These are phyloP conservation scores for Colletotrichum sansevieriae DNA, from an alignment of 2,329 filamentous ascomycete species.

Conservation along the genomic window DNA sequence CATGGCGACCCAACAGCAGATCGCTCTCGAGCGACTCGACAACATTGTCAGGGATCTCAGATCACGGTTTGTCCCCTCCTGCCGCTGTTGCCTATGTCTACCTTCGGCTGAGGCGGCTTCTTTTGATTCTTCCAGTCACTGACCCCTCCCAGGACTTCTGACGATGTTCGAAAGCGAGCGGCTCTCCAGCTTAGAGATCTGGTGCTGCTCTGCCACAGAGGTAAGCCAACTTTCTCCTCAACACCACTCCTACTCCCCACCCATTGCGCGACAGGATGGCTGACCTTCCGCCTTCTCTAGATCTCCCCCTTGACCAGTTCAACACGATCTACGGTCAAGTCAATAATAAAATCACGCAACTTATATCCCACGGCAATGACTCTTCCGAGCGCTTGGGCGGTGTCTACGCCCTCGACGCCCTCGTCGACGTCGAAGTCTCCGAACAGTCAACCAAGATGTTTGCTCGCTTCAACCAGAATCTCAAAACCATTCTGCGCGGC, in stretches of 20 bases:
- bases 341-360: conserved; percentile 68
- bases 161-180: conserved; percentile 66
- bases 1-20: conserved; percentile 61
- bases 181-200: conserved; percentile 68
- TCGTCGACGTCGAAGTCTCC: conserved; percentile 97
- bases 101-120: background rate
- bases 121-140: background rate
- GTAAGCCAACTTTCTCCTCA: conserved; percentile 50
- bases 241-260: background rate
- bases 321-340: conserved; percentile 67
- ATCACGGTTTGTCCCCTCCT: conserved; percentile 60
- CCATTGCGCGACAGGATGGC: background rate
- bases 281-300: conserved; percentile 54
- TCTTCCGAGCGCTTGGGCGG: conserved; percentile 91
- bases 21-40: conserved; percentile 69
- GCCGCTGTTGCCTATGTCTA: background rate
- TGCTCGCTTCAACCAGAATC: conserved; percentile 91
- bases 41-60: conserved; percentile 67
- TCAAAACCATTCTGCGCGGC: conserved; percentile 88
- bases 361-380: conserved; percentile 89
- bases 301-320: conserved; percentile 86
- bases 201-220: conserved; percentile 67
- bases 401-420: conserved; percentile 88
- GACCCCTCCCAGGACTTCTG: conserved; percentile 45
- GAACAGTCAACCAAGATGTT: conserved; percentile 89